Evolutionary conservation across 805 yeast genomes (phyloP).

Genomic region (Torulaspora franciscae): DNA sequence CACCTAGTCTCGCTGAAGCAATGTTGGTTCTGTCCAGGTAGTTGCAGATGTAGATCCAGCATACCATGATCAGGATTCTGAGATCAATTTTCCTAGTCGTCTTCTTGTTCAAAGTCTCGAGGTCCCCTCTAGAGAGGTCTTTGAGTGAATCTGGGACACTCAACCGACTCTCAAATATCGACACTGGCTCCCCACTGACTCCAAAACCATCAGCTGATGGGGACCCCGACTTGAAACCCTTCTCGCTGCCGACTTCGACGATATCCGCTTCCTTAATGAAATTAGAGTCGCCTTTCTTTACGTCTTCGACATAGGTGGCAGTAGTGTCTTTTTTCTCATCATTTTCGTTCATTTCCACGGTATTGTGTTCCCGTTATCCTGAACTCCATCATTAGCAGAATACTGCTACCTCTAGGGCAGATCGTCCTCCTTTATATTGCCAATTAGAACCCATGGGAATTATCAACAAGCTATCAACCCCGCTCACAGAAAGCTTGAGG

Average conservation of each 20-base stretch:
- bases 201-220: not conserved
- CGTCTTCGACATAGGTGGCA: constrained; percentile 10
- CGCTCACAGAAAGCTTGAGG: not conserved
- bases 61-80: constrained; percentile 47
- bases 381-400: not conserved
- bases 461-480: not conserved
- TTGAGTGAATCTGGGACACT: constrained; percentile 24
- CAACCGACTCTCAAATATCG: constrained; percentile 13
- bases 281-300: constrained; percentile 3
- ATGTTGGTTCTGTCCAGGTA: constrained; percentile 48
- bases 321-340: constrained; percentile 3
- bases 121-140: constrained; percentile 38
- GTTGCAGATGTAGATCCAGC: constrained; percentile 48
- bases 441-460: not conserved
- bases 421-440: not conserved
- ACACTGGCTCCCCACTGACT: constrained; percentile 1
- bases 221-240: not conserved
- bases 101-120: constrained; percentile 40
- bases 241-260: not conserved
- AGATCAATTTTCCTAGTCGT: constrained; percentile 46
- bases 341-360: not conserved
- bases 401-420: not conserved
- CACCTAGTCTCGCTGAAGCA: constrained; percentile 47
- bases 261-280: not conserved
- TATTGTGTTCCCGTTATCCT: not conserved